phyloP scores from a whole-genome alignment of 78 protist genomes.

The Emiliania huxleyi region DNA sequence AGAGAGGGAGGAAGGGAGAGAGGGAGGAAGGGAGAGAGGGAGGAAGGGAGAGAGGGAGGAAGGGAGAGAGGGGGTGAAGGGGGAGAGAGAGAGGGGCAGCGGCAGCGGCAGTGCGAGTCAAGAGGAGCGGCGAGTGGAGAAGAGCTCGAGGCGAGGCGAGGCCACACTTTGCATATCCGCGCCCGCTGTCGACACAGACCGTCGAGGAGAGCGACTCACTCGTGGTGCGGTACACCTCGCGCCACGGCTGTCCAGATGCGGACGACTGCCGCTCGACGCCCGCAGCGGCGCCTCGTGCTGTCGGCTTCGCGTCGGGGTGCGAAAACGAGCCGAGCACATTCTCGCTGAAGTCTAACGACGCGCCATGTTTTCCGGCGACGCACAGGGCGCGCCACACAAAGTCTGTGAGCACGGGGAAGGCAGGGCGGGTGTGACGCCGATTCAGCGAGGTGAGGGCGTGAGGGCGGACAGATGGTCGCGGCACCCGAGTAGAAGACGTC shows the following conservation, averaged over 20 bases:
- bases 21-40: too few species aligned
- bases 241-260: background rate
- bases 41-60: too few species aligned
- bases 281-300: background rate
- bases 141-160: too few species aligned
- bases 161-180: slow-evolving; percentile 21
- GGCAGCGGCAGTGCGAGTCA: too few species aligned
- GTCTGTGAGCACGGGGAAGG: too few species aligned
- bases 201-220: background rate
- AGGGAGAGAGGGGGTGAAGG: too few species aligned
- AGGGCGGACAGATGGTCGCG: too few species aligned
- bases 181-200: background rate
- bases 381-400: background rate
- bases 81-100: too few species aligned
- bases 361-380: background rate
- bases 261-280: background rate
- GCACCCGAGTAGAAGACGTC: background rate
- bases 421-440: too few species aligned
- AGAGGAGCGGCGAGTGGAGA: too few species aligned
- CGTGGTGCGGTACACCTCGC: background rate
- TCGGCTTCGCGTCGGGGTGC: background rate
- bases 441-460: too few species aligned
- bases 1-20: too few species aligned
- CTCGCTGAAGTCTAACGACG: background rate
- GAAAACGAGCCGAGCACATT: background rate